A percentile compares a stretch with the other conserved stretches of the same genome.
phyloP scores from a whole-genome alignment of 106 monocot genomes.

The Triglochin maritima region DNA sequence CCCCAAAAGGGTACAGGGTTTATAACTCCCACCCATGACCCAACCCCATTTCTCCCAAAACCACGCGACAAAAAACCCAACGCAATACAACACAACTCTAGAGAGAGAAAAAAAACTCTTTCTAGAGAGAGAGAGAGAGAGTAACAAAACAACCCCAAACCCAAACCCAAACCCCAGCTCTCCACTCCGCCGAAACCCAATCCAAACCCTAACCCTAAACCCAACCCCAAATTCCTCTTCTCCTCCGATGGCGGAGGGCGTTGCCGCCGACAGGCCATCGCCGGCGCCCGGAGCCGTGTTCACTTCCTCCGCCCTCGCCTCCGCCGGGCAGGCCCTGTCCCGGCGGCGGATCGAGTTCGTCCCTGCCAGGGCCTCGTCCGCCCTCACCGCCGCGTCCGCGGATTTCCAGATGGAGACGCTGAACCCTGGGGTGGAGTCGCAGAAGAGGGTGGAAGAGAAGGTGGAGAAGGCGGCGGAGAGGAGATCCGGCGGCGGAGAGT shows the following conservation, averaged over 20 bases:
- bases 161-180: neutral
- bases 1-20: constrained; percentile 15
- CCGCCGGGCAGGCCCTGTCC: constrained; percentile 26
- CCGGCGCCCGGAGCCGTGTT: neutral
- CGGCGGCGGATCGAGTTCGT: constrained; percentile 62
- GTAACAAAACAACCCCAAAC: too few species aligned
- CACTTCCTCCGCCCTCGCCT: neutral
- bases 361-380: constrained; percentile 21
- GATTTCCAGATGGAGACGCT: constrained; percentile 54
- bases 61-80: neutral
- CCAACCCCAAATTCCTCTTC: neutral
- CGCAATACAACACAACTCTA: neutral
- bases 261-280: neutral
- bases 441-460: neutral
- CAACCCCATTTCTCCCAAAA: neutral
- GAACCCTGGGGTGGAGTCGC: constrained; percentile 23
- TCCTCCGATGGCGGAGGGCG: neutral
- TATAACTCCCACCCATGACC: constrained; percentile 5
- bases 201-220: neutral
- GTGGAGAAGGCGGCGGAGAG: constrained; percentile 10
- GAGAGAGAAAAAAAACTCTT: neutral
- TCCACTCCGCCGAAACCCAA: neutral
- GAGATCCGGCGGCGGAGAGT: constrained; percentile 29
- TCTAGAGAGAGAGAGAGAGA: constrained; percentile 8
- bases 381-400: constrained; percentile 7